These are phyloP conservation scores for Paulownia fortunei DNA, from an alignment of 257 asterid genomes.

Conservation along the genomic window DNA sequence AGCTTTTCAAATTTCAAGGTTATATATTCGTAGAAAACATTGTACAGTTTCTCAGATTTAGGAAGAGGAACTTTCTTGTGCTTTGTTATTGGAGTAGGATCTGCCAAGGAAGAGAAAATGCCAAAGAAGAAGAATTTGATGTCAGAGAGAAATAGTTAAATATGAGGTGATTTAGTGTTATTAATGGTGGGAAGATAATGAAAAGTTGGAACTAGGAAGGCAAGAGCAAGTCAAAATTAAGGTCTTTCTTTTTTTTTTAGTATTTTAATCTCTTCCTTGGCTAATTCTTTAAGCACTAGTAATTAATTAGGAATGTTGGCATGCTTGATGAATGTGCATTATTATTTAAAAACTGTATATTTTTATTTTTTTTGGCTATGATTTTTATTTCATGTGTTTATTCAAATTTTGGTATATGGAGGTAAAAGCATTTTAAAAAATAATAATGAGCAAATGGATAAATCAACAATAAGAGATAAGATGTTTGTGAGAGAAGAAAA, in stretches of 20 bases:
- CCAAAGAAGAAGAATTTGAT: constrained; percentile 46
- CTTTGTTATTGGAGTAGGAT: constrained; percentile 21
- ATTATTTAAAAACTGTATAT: too few species aligned
- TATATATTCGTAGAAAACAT: neutral
- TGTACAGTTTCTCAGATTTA: constrained; percentile 12
- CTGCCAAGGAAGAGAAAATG: constrained; percentile 36
- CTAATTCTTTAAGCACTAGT: neutral
- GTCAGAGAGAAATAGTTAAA: constrained; percentile 24
- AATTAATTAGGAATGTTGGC: neutral
- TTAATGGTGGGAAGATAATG: neutral
- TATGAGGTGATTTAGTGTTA: neutral
- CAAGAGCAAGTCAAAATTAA: constrained; percentile 1
- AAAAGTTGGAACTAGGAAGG: neutral
- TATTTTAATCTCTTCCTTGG: neutral
- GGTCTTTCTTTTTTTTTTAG: neutral
- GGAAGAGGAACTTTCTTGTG: constrained; percentile 1
- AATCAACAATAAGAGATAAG: too few species aligned
- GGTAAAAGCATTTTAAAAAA: too few species aligned
- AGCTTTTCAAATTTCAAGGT: neutral
- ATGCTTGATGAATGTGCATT: too few species aligned
- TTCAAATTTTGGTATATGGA: too few species aligned
- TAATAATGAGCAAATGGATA: too few species aligned
- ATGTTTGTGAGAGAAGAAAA: too few species aligned
- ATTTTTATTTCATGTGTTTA: too few species aligned
- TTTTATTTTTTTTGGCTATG: too few species aligned